A percentile compares a stretch with the other conserved stretches of the same genome.
phyloP scores from a whole-genome alignment of 306 rosid species.

The Sindora glabra region DNA sequence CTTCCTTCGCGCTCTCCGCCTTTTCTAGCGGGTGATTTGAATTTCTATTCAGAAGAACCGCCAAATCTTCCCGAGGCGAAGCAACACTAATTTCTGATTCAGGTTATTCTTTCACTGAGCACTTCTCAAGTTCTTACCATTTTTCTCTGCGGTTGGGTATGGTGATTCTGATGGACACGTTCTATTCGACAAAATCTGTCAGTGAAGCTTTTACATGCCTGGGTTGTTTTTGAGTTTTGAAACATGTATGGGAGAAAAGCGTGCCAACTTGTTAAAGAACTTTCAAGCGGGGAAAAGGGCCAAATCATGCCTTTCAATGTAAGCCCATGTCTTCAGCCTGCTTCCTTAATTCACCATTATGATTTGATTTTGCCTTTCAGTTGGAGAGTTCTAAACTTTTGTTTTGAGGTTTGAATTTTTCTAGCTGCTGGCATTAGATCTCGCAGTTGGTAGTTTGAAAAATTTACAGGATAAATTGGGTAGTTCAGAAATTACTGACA shows the following conservation, averaged over 20 bases:
- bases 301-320: constrained; percentile 72
- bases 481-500: background rate
- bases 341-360: background rate
- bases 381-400: too few species aligned
- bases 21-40: too few species aligned
- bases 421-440: background rate
- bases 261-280: constrained; percentile 68
- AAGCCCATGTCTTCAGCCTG: background rate
- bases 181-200: background rate
- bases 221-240: background rate
- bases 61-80: too few species aligned
- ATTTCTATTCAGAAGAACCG: too few species aligned
- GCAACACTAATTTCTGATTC: too few species aligned
- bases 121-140: background rate
- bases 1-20: too few species aligned
- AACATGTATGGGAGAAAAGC: constrained; percentile 80
- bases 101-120: too few species aligned
- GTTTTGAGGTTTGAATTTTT: too few species aligned
- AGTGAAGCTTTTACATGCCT: background rate
- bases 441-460: background rate
- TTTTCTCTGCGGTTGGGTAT: background rate
- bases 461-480: background rate
- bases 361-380: background rate
- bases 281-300: constrained; percentile 53
- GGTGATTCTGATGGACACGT: background rate